phyloP scores from a whole-genome alignment of 805 yeast species.

The Candida koratica region DNA sequence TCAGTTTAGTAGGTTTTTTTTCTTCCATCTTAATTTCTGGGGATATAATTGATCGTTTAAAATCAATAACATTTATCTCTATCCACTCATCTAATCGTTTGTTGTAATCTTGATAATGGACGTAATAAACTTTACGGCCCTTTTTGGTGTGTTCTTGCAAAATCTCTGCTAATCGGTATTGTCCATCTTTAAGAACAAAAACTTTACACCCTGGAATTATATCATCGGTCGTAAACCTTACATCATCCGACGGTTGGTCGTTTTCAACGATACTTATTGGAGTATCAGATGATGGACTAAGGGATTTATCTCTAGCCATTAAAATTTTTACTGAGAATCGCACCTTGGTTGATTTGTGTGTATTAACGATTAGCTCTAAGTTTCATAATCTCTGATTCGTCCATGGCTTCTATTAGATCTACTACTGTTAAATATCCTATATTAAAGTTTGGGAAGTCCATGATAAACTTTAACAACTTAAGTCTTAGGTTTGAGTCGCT shows the following conservation, averaged over 20 bases:
- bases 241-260: conserved; percentile 6
- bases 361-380: too few relatives aligned
- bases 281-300: conserved; percentile 9
- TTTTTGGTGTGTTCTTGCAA: conserved; percentile 71
- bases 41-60: conserved; percentile 60
- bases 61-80: conserved; percentile 63
- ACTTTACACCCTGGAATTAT: conserved; percentile 76
- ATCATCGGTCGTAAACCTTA: conserved; percentile 39
- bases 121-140: conserved; percentile 78
- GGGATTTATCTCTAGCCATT: conserved; percentile 8
- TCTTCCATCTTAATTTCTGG: conserved; percentile 60
- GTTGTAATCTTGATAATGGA: conserved; percentile 91
- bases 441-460: conserved; percentile 39
- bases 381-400: conserved; percentile 1
- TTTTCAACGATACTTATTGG: conserved; percentile 12
- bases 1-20: conserved; percentile 31
- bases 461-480: conserved; percentile 37
- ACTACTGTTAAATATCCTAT: conserved; percentile 33
- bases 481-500: conserved; percentile 22
- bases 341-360: too few relatives aligned
- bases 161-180: conserved; percentile 78
- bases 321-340: too few relatives aligned
- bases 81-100: conserved; percentile 98
- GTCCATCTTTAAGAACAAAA: conserved; percentile 76
- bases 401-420: conserved; percentile 2